Conservation (phyloP, 148 eudicot genomes). For the Tetragonia tetragonoides region DNA sequence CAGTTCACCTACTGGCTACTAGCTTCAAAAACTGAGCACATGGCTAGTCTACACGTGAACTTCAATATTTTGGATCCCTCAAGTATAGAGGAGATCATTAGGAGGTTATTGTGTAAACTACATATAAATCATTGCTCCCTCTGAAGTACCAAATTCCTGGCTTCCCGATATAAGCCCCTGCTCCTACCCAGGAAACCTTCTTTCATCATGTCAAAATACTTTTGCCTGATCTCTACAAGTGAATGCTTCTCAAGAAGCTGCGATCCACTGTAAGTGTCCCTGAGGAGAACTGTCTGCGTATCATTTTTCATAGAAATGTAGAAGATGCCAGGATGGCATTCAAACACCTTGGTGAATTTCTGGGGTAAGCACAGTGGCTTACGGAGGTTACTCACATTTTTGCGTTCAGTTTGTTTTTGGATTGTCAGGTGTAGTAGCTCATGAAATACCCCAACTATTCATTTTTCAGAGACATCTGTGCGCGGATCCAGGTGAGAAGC, state of each 20-base stretch:
- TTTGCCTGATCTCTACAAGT: conserved; percentile 60
- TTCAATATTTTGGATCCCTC: background rate
- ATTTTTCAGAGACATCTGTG: conserved; percentile 86
- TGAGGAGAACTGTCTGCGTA: conserved; percentile 72
- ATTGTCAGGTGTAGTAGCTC: conserved; percentile 83
- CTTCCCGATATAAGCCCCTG: conserved; percentile 56
- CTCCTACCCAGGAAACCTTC: conserved; percentile 74
- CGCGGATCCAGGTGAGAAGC: conserved; percentile 80
- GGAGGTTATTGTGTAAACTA: background rate
- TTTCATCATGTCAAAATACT: conserved; percentile 51
- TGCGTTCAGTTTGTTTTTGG: conserved; percentile 63
- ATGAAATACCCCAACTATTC: conserved; percentile 83
- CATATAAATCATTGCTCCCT: conserved; percentile 13
- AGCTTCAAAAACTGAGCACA: background rate
- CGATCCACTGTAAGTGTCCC: conserved; percentile 66
- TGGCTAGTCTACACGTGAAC: background rate
- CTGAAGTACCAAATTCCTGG: conserved; percentile 9
- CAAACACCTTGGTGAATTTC: conserved; percentile 90
- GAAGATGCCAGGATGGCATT: conserved; percentile 90
- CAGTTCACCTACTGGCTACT: background rate
- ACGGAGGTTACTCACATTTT: conserved; percentile 78
- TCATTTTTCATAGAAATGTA: conserved; percentile 72
- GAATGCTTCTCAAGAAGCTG: conserved; percentile 67
- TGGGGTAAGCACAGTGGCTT: conserved; percentile 71
- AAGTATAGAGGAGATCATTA: background rate